These are phyloP conservation scores for Jacaranda mimosifolia DNA, from an alignment of 257 asterid genomes.

Conservation along the genomic window DNA sequence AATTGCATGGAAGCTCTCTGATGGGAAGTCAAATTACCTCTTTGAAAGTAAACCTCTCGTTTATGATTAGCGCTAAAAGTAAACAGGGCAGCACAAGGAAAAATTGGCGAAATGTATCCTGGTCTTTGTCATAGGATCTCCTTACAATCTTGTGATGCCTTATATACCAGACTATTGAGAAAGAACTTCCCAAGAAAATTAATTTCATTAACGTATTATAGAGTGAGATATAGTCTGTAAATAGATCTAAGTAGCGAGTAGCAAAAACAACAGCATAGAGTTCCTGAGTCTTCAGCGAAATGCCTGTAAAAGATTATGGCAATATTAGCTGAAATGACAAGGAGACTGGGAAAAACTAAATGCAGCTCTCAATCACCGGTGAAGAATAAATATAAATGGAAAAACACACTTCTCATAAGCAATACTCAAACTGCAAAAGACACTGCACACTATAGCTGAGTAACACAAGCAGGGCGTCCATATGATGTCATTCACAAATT, in stretches of 20 bases:
- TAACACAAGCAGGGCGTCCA: background rate
- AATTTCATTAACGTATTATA: conserved; percentile 83
- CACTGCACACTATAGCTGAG: background rate
- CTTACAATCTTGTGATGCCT: conserved; percentile 83
- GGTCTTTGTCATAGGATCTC: conserved; percentile 88
- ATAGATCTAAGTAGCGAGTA: conserved; percentile 86
- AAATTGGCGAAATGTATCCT: conserved; percentile 87
- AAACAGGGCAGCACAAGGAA: conserved; percentile 78
- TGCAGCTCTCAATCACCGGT: background rate
- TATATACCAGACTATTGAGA: conserved; percentile 88
- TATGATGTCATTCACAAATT: background rate
- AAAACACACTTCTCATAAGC: background rate
- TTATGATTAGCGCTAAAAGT: conserved; percentile 63
- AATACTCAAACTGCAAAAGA: conserved; percentile 1
- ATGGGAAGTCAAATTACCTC: conserved; percentile 58
- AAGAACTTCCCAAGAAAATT: conserved; percentile 86
- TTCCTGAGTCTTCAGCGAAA: conserved; percentile 90
- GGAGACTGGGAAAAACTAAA: background rate
- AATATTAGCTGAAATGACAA: conserved; percentile 27
- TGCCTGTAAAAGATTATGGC: conserved; percentile 53
- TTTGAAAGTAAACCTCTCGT: conserved; percentile 72
- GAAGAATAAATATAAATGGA: conserved; percentile 9
- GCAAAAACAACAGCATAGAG: conserved; percentile 83
- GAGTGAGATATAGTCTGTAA: conserved; percentile 73
- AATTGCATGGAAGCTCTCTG: background rate